phyloP scores from a whole-genome alignment of 495 filamentous ascomycete species.

The Glutinoglossum americanum region DNA sequence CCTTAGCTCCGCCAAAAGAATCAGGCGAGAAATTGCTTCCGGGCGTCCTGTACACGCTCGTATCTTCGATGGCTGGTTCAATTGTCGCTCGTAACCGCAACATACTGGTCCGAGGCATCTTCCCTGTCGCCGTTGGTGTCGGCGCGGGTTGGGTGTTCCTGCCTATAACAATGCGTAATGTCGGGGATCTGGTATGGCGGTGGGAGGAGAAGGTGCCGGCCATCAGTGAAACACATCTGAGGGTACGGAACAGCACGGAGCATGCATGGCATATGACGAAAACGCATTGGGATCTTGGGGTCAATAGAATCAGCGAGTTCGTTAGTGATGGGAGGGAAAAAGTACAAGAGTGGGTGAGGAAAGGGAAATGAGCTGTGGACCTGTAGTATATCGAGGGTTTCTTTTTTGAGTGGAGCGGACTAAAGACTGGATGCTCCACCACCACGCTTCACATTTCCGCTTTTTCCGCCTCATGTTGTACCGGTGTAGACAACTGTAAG shows the following conservation, averaged over 20 bases:
- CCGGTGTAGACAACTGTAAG: background rate
- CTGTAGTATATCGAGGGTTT: background rate
- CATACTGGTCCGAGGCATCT: conserved; percentile 47
- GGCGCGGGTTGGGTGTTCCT: conserved; percentile 17
- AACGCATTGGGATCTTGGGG: conserved; percentile 46
- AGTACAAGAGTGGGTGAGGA: conserved; percentile 74
- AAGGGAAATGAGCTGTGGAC: conserved; percentile 37
- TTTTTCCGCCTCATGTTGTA: background rate
- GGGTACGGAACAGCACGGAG: conserved; percentile 39
- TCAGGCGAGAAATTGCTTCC: conserved; percentile 69
- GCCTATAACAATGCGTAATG: conserved; percentile 42
- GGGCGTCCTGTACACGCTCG: conserved; percentile 69
- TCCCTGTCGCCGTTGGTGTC: conserved; percentile 26
- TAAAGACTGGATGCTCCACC: background rate
- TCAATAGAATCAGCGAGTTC: conserved; percentile 55
- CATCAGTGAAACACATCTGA: conserved; percentile 55
- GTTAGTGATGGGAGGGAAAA: conserved; percentile 48
- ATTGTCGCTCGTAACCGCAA: conserved; percentile 75
- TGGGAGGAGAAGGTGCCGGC: conserved; percentile 74
- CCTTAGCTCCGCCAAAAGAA: conserved; percentile 62
- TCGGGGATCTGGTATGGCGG: conserved; percentile 60
- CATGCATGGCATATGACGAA: conserved; percentile 45
- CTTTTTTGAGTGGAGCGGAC: background rate
- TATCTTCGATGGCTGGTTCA: conserved; percentile 76
- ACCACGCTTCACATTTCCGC: background rate